A percentile compares a stretch with the other conserved stretches of the same genome.
phyloP scores from a whole-genome alignment of 805 yeast genomes.

The Metschnikowia baotianmanensis region DNA sequence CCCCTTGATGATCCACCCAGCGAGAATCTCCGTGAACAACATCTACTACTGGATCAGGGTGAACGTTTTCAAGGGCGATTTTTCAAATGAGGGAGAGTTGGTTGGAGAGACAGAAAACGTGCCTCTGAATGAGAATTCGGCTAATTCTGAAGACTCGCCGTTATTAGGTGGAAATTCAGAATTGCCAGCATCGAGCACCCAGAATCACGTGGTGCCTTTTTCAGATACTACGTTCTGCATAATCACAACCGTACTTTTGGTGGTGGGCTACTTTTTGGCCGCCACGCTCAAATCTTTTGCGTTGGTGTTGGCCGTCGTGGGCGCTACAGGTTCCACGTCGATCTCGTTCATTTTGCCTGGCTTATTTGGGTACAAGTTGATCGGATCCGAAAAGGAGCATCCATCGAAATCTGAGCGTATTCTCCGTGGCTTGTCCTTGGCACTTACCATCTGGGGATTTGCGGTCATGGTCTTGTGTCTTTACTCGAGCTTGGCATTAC shows the following conservation, averaged over 20 bases:
- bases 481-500: conserved; percentile 19
- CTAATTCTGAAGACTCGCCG: neutral
- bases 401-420: conserved; percentile 28
- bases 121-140: neutral
- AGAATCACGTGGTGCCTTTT: conserved; percentile 41
- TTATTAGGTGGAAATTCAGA: conserved; percentile 6
- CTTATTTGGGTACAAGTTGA: conserved; percentile 62
- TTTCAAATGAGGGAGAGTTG: neutral
- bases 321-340: conserved; percentile 80
- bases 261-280: conserved; percentile 54
- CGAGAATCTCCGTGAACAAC: conserved; percentile 77
- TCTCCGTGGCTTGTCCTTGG: conserved; percentile 41
- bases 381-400: conserved; percentile 33
- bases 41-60: conserved; percentile 50
- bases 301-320: conserved; percentile 67
- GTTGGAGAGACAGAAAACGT: neutral
- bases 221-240: conserved; percentile 45
- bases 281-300: conserved; percentile 62
- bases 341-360: conserved; percentile 80
- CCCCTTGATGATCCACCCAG: conserved; percentile 90
- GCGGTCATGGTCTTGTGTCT: conserved; percentile 52
- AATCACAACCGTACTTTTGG: conserved; percentile 48
- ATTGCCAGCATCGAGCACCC: neutral
- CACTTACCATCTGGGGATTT: conserved; percentile 51
- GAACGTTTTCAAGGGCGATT: conserved; percentile 5